Evolutionary conservation across 2,329 filamentous ascomycete species (phyloP).

Genomic region (Fusarium napiforme): DNA sequence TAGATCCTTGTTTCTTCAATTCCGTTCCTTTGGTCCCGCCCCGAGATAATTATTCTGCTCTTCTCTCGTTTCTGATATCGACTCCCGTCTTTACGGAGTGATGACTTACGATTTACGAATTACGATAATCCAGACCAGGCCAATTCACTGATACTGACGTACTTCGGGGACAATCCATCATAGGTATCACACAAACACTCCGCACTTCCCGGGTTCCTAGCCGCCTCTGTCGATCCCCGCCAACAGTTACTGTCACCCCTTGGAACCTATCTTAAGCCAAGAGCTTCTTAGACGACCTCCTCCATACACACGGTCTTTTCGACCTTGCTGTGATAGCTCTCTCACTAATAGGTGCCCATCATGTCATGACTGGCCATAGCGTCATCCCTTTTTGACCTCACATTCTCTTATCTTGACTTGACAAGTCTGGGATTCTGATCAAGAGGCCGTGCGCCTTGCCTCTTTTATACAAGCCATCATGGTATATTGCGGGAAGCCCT

Average conservation of each 20-base stretch:
- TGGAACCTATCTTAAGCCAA: constrained; percentile 4
- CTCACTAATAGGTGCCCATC: constrained; percentile 23
- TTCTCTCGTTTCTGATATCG: background rate
- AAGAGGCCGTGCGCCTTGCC: constrained; percentile 5
- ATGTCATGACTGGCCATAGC: constrained; percentile 36
- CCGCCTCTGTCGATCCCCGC: background rate
- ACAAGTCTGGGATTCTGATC: background rate
- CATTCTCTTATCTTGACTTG: constrained; percentile 3
- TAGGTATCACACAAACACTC: background rate
- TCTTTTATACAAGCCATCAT: constrained; percentile 48
- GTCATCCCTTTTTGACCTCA: constrained; percentile 5
- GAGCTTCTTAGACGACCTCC: background rate
- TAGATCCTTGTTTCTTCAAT: constrained; percentile 8
- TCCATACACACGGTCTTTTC: background rate
- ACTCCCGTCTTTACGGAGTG: background rate
- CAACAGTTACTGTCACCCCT: background rate
- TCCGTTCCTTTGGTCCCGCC: background rate
- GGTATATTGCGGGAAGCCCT: constrained; percentile 69
- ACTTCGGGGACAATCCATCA: background rate
- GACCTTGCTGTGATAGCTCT: constrained; percentile 1
- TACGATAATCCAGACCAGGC: constrained; percentile 1
- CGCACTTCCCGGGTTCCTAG: background rate
- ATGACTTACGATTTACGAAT: constrained; percentile 18
- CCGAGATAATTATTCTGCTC: background rate
- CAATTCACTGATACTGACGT: background rate